phyloP scores from a whole-genome alignment of 2,329 filamentous ascomycete species.

The Alternaria sp. region DNA sequence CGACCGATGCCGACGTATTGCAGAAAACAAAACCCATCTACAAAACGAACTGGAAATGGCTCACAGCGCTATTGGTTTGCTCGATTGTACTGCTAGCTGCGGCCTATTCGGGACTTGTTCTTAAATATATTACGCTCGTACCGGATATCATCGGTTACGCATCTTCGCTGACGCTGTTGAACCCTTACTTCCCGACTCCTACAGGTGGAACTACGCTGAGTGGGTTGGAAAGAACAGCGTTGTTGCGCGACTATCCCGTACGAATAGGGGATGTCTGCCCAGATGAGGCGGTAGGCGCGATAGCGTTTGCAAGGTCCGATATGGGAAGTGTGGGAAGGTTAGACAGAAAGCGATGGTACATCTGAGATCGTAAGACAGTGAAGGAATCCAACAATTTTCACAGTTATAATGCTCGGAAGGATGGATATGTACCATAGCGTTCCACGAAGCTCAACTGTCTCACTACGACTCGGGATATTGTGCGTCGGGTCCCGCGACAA shows the following conservation, averaged over 20 bases:
- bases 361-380: conserved; percentile 11
- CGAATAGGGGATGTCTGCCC: conserved; percentile 42
- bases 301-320: conserved; percentile 36
- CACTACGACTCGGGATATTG: not conserved
- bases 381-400: accelerated
- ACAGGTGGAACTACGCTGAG: conserved; percentile 11
- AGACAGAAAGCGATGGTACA: conserved; percentile 33
- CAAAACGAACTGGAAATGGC: conserved; percentile 39
- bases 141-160: conserved; percentile 33
- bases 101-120: conserved; percentile 33
- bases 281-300: conserved; percentile 36
- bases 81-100: conserved; percentile 36
- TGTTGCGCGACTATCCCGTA: conserved; percentile 36
- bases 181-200: conserved; percentile 9
- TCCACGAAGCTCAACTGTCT: not conserved
- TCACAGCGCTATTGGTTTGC: conserved; percentile 30
- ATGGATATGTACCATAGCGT: not conserved
- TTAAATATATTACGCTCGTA: conserved; percentile 41
- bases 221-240: conserved; percentile 27
- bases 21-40: conserved; percentile 19
- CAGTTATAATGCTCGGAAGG: not conserved
- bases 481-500: not conserved
- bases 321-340: conserved; percentile 25
- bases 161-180: conserved; percentile 27
- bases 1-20: conserved; percentile 15